A percentile compares a stretch with the other conserved stretches of the same genome.
Evolutionary conservation across 2,329 filamentous ascomycete species (phyloP).

Genomic region (Ophiostoma quercus): DNA sequence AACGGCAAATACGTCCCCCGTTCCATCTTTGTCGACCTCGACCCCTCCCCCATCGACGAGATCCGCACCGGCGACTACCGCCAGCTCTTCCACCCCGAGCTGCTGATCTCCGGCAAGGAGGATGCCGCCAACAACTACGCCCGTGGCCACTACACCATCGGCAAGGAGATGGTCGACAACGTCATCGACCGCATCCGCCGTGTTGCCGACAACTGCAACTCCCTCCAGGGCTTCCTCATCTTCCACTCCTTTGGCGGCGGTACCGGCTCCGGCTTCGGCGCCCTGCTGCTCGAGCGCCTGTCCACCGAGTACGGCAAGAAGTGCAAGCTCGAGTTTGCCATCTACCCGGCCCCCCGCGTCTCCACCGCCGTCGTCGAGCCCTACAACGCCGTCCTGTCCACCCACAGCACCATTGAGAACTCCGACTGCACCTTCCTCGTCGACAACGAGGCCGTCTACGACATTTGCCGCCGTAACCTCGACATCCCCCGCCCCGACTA

Average conservation of each 20-base stretch:
- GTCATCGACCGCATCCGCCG: conserved; percentile 66
- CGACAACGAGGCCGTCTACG: conserved; percentile 70
- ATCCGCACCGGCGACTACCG: conserved; percentile 64
- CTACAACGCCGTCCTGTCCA: conserved; percentile 68
- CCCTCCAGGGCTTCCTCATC: conserved; percentile 66
- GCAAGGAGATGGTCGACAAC: conserved; percentile 68
- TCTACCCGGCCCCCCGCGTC: conserved; percentile 65
- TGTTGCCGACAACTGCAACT: conserved; percentile 66
- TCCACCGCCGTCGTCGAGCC: conserved; percentile 68
- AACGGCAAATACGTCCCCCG: conserved; percentile 67
- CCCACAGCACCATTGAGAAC: conserved; percentile 71
- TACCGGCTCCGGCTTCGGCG: conserved; percentile 67
- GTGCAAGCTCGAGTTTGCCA: conserved; percentile 69
- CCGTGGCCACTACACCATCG: conserved; percentile 70
- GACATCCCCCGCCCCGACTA: conserved; percentile 64
- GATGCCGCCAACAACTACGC: conserved; percentile 75
- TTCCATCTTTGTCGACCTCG: conserved; percentile 66
- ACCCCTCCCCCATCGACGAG: conserved; percentile 69
- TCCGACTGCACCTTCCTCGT: conserved; percentile 75
- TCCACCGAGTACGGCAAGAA: conserved; percentile 72
- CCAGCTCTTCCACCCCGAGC: conserved; percentile 66
- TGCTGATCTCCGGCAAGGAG: conserved; percentile 68
- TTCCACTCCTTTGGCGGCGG: conserved; percentile 72
- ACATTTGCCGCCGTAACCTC: conserved; percentile 67
- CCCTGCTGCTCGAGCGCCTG: conserved; percentile 66